phyloP scores from a whole-genome alignment of 2,329 filamentous ascomycete species.

The Talaromyces sp. region DNA sequence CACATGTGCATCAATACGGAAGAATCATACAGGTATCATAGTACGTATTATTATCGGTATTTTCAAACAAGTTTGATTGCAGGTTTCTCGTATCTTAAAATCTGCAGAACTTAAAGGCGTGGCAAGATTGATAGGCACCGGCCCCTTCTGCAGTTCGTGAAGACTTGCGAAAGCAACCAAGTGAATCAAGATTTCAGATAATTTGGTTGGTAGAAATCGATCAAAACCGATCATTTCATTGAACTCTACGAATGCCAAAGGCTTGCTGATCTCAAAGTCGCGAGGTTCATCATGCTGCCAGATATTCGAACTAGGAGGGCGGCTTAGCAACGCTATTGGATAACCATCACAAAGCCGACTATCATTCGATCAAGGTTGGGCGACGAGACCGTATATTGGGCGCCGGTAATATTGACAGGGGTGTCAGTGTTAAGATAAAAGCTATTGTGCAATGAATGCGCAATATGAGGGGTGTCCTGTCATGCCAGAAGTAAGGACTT shows the following conservation, averaged over 20 bases:
- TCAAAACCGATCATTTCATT: conserved; percentile 2
- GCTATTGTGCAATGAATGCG: conserved; percentile 1
- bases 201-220: conserved; percentile 10
- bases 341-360: conserved; percentile 9
- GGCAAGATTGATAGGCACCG: no score
- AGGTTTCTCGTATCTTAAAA: no score
- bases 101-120: no score
- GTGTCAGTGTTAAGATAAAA: neutral
- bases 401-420: conserved; percentile 3
- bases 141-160: no score
- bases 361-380: conserved; percentile 4
- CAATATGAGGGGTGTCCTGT: neutral
- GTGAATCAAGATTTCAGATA: conserved; percentile 6
- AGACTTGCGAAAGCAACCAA: no score
- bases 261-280: conserved; percentile 9
- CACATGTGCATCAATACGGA: no score
- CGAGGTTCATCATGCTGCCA: neutral
- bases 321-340: conserved; percentile 9
- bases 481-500: conserved; percentile 17
- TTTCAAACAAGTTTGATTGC: no score
- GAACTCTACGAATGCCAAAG: conserved; percentile 2
- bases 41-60: no score
- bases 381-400: conserved; percentile 2
- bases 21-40: no score
- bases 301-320: conserved; percentile 3